Evolutionary conservation across 345 rosid genomes (phyloP), one percentile per base, ranked within the genome.

Genomic region (Pistacia integerrima): DNA sequence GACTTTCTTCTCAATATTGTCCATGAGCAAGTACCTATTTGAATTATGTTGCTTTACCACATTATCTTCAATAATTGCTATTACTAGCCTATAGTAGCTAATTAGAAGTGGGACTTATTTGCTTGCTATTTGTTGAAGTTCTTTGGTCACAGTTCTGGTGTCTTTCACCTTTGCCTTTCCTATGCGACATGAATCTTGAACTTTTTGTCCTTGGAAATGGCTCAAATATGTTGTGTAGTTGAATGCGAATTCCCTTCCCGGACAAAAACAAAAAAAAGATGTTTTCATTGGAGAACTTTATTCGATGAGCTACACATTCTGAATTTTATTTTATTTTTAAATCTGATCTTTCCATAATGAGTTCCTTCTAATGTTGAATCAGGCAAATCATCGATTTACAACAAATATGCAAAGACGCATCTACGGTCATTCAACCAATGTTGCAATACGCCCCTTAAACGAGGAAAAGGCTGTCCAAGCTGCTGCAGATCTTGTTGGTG

Each of bases 391-490:
- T 75, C 83, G 90, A 75, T 87, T 88, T 35, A 84, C 90, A 2
- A 92, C 93, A 3, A 87, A 33, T 64, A 72, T 94, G 81, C 97
- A 92, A 82, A 92, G 97, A 67, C 86, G 85, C 2, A 86, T 89
- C 41, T 88, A 90, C 69, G 94, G 97, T 38, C 91, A 79, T 77
- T 81, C 89, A 30, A 84, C 89, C 35, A 85, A 90, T 88, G 97
- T 89, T 44, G 87, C 82, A 20, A 88, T 94, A 55, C 91, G 89
- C 17, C 98, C 98, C 36, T 75, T 92, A 74, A 70, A 94, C 65
- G 94, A 90, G 87, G 97, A 91, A 83, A 88, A 89, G 82, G 98
- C 97, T 75, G 87, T 94, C 74, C 97, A 92, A 74, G 93, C 88
- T 74, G 93, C 97, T 71, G 91, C 92, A 3, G 97, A 90, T 87